Evolutionary conservation across 2,329 filamentous ascomycete genomes (phyloP).

Genomic region (Colletotrichum falcatum): DNA sequence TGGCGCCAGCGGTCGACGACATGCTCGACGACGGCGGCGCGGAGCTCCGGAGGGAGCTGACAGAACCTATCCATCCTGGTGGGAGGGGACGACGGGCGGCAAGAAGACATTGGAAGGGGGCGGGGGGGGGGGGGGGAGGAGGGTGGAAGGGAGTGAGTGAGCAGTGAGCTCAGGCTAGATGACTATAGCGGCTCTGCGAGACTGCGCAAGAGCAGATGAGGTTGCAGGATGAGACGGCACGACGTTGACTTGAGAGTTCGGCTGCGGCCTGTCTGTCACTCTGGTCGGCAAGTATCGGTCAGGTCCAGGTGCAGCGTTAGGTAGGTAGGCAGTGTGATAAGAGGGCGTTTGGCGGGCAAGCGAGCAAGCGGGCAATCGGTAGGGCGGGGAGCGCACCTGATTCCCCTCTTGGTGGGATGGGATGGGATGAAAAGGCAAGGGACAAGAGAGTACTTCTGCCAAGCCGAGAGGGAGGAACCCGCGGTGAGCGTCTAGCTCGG

Average conservation of each 20-base stretch:
- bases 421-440: neutral
- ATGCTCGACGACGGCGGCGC: constrained; percentile 37
- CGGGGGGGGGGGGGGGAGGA: neutral
- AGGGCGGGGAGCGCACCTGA: constrained; percentile 37
- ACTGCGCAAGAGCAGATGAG: constrained; percentile 20
- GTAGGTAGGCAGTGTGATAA: constrained; percentile 21
- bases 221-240: constrained; percentile 40
- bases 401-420: constrained; percentile 6
- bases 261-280: constrained; percentile 31
- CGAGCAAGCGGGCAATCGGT: constrained; percentile 9
- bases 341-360: constrained; percentile 28
- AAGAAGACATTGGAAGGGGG: constrained; percentile 9
- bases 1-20: constrained; percentile 41
- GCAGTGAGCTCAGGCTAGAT: neutral
- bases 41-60: constrained; percentile 37
- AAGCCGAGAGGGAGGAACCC: constrained; percentile 3
- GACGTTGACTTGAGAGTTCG: constrained; percentile 40
- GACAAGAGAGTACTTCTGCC: constrained; percentile 28
- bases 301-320: constrained; percentile 31
- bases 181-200: constrained; percentile 4
- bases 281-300: constrained; percentile 39
- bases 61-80: constrained; percentile 33
- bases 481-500: constrained; percentile 10
- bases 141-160: neutral
- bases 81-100: constrained; percentile 28